Evolutionary conservation across 306 rosid genomes (phyloP).

Genomic region (Rosa lucieae): DNA sequence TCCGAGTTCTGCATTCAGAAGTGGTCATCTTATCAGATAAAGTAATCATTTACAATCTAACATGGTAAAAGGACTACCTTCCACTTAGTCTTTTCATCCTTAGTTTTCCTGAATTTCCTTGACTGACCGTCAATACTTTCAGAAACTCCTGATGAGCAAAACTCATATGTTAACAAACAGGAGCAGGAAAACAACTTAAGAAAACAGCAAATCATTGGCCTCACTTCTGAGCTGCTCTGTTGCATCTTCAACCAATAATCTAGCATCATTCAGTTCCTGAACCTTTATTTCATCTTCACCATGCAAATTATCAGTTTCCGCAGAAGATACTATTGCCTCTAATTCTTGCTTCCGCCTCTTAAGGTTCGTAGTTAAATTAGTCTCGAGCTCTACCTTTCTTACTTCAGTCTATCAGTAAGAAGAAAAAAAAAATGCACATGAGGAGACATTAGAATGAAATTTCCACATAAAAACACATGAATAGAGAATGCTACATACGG

Average conservation of each 20-base stretch:
- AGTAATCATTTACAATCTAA: slow-evolving; percentile 32
- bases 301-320: slow-evolving; percentile 53
- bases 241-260: slow-evolving; percentile 66
- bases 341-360: slow-evolving; percentile 90
- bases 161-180: slow-evolving; percentile 31
- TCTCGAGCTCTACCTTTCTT: slow-evolving; percentile 90
- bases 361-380: slow-evolving; percentile 90
- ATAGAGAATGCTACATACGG: slow-evolving; percentile 20
- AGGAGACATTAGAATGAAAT: slow-evolving; percentile 10
- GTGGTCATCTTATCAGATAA: slow-evolving; percentile 24
- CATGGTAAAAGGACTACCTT: slow-evolving; percentile 58
- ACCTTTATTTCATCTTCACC: slow-evolving; percentile 65
- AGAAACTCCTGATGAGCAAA: slow-evolving; percentile 63
- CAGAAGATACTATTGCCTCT: slow-evolving; percentile 70
- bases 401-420: slow-evolving; percentile 68
- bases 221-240: slow-evolving; percentile 74
- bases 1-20: slow-evolving; percentile 65
- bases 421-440: slow-evolving; percentile 9
- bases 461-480: background rate
- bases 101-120: slow-evolving; percentile 54
- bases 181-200: slow-evolving; percentile 19
- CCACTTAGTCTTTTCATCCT: slow-evolving; percentile 75
- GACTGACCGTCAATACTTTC: slow-evolving; percentile 53
- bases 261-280: slow-evolving; percentile 74
- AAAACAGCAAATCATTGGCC: slow-evolving; percentile 30